Base-by-base conservation (phyloP, 2,329 filamentous ascomycete species). In the Alternaria triticimaculans region DNA sequence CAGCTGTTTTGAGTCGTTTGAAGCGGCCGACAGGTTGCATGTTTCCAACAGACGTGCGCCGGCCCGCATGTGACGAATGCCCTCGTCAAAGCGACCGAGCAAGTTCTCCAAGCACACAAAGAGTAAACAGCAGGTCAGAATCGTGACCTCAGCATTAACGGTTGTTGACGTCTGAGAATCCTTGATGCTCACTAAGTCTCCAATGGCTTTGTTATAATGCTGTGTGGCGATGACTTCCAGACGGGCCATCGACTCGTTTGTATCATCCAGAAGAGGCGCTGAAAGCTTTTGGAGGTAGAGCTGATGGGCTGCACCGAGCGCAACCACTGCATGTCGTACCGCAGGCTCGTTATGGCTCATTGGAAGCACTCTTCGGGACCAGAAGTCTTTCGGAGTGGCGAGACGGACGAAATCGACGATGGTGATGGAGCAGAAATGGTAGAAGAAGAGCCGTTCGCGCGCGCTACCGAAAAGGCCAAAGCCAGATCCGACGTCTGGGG, bases 91-190 rank as follows among this genome's bases (percentile, higher is more conserved):
- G 43, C 59, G 63, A 18, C 63, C 63, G 4, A 65, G 49, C 14
- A 65, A 62, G 11, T 62, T 53, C 43, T 65, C 63, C 21, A 63
- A 50, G 25, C 59, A 65, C 14, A 65, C 63, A 50, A 65, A 65
- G 30, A 65, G 63, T 25, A 59, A 43, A 44, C 63, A 65, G 49
- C 63, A 62, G 21, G 44, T 50, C 14, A 63, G 18, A 14, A 55
- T 62, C 25, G 18, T 58, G 28, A 62, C 46, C 25, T 62, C 45
- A 14, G 37, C 37, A 44, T 65, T 20, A 21, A 50, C 44, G n/a
- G 60, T 14, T 7, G 43, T 44, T 46, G 18, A 18, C 21, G 15
- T 26, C 9, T 45, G 18, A 10, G 9, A 14, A 33, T 26, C 14
- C 10, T 59, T 63, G 30, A 46, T 15, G 8, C 30, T 51, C n/a